These are phyloP conservation scores for Pichia insulana DNA, from an alignment of 805 yeast genomes.

Conservation along the genomic window DNA sequence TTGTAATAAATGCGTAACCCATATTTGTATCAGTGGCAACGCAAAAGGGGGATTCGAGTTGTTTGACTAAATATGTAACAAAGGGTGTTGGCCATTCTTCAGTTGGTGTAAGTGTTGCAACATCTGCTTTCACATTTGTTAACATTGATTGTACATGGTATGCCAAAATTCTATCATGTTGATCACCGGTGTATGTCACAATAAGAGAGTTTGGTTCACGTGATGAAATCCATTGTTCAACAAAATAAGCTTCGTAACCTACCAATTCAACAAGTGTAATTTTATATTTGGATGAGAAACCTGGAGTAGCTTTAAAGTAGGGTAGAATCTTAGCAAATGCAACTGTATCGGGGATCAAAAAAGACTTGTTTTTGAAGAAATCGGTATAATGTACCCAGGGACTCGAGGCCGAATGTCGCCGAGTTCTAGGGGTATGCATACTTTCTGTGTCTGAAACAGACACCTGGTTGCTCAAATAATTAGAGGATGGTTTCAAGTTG, in stretches of 20 bases:
- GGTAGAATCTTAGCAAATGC: conserved; percentile 8
- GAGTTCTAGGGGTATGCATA: too few species aligned
- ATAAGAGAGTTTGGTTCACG: conserved; percentile 60
- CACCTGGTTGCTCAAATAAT: too few species aligned
- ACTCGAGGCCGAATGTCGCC: background rate
- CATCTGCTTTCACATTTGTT: background rate
- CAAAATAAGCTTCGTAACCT: conserved; percentile 86
- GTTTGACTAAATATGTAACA: conserved; percentile 54
- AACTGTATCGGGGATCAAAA: conserved; percentile 9
- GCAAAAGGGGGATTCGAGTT: conserved; percentile 51
- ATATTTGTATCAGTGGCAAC: conserved; percentile 54
- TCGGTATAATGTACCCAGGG: conserved; percentile 7
- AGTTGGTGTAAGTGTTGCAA: background rate
- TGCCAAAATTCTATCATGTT: conserved; percentile 53
- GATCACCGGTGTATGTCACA: conserved; percentile 80
- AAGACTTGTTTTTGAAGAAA: conserved; percentile 6
- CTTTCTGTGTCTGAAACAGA: too few species aligned
- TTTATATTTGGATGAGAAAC: background rate
- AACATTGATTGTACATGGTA: conserved; percentile 25
- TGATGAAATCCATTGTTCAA: conserved; percentile 89
- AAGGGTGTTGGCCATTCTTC: conserved; percentile 41
- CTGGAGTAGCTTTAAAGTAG: conserved; percentile 1
- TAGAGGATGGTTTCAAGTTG: background rate
- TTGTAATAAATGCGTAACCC: conserved; percentile 70
- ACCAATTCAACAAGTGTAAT: conserved; percentile 5